These are phyloP conservation scores for Cyclotella choctawhatcheeana DNA, from an alignment of 108 stramenopile species.

Conservation along the genomic window DNA sequence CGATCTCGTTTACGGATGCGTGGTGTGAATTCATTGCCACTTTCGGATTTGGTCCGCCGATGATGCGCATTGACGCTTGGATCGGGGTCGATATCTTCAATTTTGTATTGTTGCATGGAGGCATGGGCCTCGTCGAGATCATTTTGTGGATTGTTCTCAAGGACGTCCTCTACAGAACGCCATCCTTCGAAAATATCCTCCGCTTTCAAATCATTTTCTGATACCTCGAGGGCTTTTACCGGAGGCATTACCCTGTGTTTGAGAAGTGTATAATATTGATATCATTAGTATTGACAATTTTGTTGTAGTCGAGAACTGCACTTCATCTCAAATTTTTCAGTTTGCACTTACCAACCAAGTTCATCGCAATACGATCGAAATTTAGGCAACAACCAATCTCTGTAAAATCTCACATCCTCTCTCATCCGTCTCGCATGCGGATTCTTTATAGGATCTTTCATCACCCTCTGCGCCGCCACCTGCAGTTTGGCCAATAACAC, in stretches of 20 bases:
- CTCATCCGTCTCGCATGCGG: constrained; percentile 84
- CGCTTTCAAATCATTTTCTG: constrained; percentile 55
- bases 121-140: background rate
- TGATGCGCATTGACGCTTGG: background rate
- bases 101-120: constrained; percentile 10
- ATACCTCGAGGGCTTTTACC: constrained; percentile 71
- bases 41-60: background rate
- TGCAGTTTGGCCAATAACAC: constrained; percentile 83
- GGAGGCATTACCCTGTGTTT: constrained; percentile 62
- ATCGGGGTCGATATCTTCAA: background rate
- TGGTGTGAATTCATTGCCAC: background rate
- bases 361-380: constrained; percentile 75
- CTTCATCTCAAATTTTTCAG: background rate
- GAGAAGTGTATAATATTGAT: background rate
- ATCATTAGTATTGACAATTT: background rate
- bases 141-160: background rate
- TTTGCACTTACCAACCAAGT: constrained; percentile 64
- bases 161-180: constrained; percentile 33
- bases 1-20: background rate
- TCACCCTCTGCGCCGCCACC: constrained; percentile 67
- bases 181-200: constrained; percentile 42
- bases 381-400: constrained; percentile 84
- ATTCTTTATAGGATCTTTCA: constrained; percentile 75
- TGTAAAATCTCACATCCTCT: constrained; percentile 84
- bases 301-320: background rate